These are phyloP conservation scores for Cystofilobasidium capitatum DNA, from an alignment of 768 basidiomycete genomes.

Conservation along the genomic window DNA sequence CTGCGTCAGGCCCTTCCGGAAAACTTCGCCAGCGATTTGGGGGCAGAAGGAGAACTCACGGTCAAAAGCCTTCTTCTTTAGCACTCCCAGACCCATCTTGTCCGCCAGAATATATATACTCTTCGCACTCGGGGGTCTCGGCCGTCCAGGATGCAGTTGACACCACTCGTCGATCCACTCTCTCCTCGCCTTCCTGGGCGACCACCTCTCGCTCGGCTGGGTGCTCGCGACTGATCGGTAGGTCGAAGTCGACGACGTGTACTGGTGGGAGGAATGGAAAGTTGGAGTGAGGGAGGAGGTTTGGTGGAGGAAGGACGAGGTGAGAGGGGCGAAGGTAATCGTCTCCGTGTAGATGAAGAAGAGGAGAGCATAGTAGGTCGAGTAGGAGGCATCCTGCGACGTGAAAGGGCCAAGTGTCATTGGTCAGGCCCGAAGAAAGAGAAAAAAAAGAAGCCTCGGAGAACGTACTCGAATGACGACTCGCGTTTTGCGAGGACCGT, in stretches of 20 bases:
- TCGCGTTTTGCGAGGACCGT: slow-evolving; percentile 41
- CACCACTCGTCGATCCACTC: slow-evolving; percentile 18
- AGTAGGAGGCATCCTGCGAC: slow-evolving; percentile 45
- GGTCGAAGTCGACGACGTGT: not conserved
- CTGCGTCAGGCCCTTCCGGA: not conserved
- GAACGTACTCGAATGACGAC: slow-evolving; percentile 45
- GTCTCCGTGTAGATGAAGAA: slow-evolving; percentile 78
- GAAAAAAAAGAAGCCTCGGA: slow-evolving; percentile 29
- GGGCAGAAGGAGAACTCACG: not conserved
- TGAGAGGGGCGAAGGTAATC: slow-evolving; percentile 54
- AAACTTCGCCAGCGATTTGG: too few relatives aligned
- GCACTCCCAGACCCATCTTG: slow-evolving; percentile 22
- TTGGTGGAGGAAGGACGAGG: slow-evolving; percentile 44
- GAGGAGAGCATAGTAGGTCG: slow-evolving; percentile 57
- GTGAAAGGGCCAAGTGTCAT: not conserved
- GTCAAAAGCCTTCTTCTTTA: slow-evolving; percentile 18
- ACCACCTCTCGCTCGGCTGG: not conserved
- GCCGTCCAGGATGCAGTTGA: not conserved
- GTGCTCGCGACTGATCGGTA: not conserved
- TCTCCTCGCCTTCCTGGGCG: slow-evolving; percentile 4
- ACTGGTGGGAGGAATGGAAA: not conserved
- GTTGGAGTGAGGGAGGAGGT: not conserved
- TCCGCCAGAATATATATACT: slow-evolving; percentile 23
- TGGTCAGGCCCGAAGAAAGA: not conserved
- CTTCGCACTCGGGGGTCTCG: slow-evolving; percentile 16